Conservation (phyloP, 768 basidiomycete species). For the Tephrocybe sp. region DNA sequence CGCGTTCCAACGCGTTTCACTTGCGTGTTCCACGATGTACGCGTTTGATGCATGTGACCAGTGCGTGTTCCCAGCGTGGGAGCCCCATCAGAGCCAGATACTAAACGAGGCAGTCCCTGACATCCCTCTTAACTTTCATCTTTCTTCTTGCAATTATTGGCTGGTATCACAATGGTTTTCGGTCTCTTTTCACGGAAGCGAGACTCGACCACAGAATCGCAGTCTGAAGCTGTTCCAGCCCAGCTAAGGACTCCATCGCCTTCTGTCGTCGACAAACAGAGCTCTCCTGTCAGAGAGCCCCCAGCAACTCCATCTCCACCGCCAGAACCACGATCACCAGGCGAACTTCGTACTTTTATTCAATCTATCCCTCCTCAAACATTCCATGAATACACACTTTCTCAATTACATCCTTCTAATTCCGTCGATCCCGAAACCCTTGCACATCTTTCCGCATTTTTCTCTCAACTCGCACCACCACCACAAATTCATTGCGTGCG, state of each 20-base stretch:
- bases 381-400: constrained; percentile 60
- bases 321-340: constrained; percentile 6
- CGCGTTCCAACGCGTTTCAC: too few relatives aligned
- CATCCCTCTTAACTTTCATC: too few relatives aligned
- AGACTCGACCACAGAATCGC: neutral
- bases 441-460: constrained; percentile 54
- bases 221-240: constrained; percentile 1
- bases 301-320: constrained; percentile 18
- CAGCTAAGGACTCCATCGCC: constrained; percentile 19
- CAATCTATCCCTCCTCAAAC: constrained; percentile 64
- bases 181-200: constrained; percentile 17
- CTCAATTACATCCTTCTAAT: constrained; percentile 44
- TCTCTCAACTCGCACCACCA: constrained; percentile 61
- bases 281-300: constrained; percentile 15
- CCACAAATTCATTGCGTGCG: constrained; percentile 72
- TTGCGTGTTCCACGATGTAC: too few relatives aligned
- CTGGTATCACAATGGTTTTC: constrained; percentile 13
- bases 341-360: constrained; percentile 49
- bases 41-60: too few relatives aligned
- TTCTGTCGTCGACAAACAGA: constrained; percentile 12
- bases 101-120: constrained; percentile 9
- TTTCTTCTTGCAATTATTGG: neutral
- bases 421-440: constrained; percentile 41
- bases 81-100: neutral
- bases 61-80: constrained; percentile 4